A percentile compares a stretch with the other conserved stretches of the same genome.
phyloP scores from a whole-genome alignment of 2,329 filamentous ascomycete genomes.

The Dryadomyces quercus-mongolicae region DNA sequence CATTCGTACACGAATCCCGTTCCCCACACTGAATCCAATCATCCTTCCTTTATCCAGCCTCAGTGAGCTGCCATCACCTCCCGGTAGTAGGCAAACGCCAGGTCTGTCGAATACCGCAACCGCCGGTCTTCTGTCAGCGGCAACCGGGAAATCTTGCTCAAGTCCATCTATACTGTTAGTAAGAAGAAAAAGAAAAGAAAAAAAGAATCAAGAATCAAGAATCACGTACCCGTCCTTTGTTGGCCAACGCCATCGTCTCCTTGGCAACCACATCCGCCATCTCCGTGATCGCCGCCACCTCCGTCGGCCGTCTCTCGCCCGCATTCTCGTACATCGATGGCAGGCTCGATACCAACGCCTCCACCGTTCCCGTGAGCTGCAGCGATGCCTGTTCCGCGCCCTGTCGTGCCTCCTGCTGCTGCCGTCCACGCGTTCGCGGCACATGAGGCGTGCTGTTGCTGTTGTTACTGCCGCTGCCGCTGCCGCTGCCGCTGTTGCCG shows the following conservation, averaged over 20 bases:
- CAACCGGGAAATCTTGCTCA: constrained; percentile 41
- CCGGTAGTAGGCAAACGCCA: constrained; percentile 58
- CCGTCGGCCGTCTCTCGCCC: constrained; percentile 28
- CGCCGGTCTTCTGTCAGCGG: constrained; percentile 63
- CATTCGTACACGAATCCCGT: background rate
- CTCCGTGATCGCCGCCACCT: constrained; percentile 66
- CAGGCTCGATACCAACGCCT: constrained; percentile 43
- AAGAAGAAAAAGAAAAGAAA: no score
- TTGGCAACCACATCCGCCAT: constrained; percentile 66
- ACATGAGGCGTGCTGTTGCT: constrained; percentile 3
- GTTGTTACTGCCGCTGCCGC: constrained; percentile 23
- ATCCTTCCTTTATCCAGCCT: background rate
- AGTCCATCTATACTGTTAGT: constrained; percentile 25
- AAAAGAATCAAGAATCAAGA: no score
- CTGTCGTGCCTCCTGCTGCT: constrained; percentile 10
- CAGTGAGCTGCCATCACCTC: constrained; percentile 40
- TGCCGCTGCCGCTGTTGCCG: background rate
- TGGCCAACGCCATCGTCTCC: constrained; percentile 43
- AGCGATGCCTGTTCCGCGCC: constrained; percentile 15
- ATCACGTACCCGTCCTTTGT: constrained; percentile 43
- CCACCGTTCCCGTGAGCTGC: constrained; percentile 30
- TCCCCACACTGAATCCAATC: background rate
- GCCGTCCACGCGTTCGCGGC: constrained; percentile 9
- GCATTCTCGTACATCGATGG: constrained; percentile 38
- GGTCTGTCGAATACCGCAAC: constrained; percentile 55